These are phyloP conservation scores for Citeromyces nyonsensis DNA, from an alignment of 805 yeast species.

Conservation along the genomic window DNA sequence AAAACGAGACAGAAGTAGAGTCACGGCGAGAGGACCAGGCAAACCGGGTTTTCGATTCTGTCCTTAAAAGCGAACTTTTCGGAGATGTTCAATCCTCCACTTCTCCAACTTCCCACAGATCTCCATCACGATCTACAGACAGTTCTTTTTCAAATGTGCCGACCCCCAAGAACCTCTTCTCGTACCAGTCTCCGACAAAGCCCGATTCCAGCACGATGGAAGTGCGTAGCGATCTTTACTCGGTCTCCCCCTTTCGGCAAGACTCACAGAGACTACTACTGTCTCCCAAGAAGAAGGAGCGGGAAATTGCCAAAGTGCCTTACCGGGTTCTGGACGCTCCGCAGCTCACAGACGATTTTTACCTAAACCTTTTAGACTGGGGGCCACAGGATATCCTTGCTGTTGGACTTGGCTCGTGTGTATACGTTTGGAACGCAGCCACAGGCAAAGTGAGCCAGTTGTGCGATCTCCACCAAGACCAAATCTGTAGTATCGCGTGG, in stretches of 20 bases:
- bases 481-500: conserved; percentile 84
- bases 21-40: conserved; percentile 66
- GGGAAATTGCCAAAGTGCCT: conserved; percentile 77
- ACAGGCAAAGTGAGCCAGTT: conserved; percentile 72
- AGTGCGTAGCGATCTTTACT: conserved; percentile 60
- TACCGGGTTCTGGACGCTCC: conserved; percentile 94
- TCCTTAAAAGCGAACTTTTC: conserved; percentile 78
- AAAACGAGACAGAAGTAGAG: conserved; percentile 45
- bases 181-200: conserved; percentile 60
- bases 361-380: conserved; percentile 89
- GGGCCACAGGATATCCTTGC: conserved; percentile 79
- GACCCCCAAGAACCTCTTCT: conserved; percentile 31
- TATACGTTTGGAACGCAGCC: conserved; percentile 81
- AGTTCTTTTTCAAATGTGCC: too few species aligned
- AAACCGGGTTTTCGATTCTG: conserved; percentile 72
- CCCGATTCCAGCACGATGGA: conserved; percentile 45
- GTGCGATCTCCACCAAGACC: conserved; percentile 51
- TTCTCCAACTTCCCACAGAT: too few species aligned
- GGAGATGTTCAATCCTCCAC: conserved; percentile 21
- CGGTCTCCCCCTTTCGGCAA: conserved; percentile 76
- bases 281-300: conserved; percentile 67
- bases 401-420: conserved; percentile 80
- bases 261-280: conserved; percentile 71
- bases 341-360: conserved; percentile 85
- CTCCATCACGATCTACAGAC: too few species aligned